Evolutionary conservation across 2,329 filamentous ascomycete genomes (phyloP), one percentile per base, ranked within the genome.

Genomic region (Penicillium brevicompactum): DNA sequence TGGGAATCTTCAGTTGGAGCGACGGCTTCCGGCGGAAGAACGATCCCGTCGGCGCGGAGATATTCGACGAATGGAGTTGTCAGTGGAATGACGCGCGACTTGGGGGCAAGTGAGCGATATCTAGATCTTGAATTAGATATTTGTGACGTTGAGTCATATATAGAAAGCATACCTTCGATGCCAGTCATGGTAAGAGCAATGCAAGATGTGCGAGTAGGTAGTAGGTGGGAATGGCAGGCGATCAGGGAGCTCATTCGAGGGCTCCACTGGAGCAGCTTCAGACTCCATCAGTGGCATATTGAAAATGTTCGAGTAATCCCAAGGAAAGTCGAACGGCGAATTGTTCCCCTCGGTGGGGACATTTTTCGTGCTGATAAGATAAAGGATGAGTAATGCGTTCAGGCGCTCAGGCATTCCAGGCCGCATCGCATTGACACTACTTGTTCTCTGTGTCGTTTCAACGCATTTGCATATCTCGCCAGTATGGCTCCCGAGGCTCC

Each of bases 171-270:
- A 91, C 82, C 84, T 87, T 46, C 89, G 86, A 68, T 96, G 91
- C 94, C 94, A 99, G 57, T 83, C 85, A 71, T 96, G 90, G 74
- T 95, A 97, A 41, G 94, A 95, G 76, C 93, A 99, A 75, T 97
- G 89, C 51, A 96, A 79, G 58, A 99, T 95, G 69, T 99, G 93
- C 45, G 88, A 85, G 70, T 87, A 89, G 31, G 87, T 91, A 54
- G 96, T 84, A 1, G 91, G 91, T 18, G 92, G 90, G 69, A 99
- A 97, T 18, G 84, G 85, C 16, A 91, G 78, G 11, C 63, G 67
- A 48, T 67, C 62, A 1, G 61, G 63, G 6, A 64, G 46, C 47
- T 58, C 58, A 16, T 57, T 60, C 32, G 61, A 48, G 3, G 59
- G 30, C 4, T 61, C 67, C 13, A 53, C 57, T 8, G 32, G 44